Percentiles rank a stretch among this genome's conserved stretches.
phyloP scores from a whole-genome alignment of 164 flowering plant species.

The Berberis thunbergii region DNA sequence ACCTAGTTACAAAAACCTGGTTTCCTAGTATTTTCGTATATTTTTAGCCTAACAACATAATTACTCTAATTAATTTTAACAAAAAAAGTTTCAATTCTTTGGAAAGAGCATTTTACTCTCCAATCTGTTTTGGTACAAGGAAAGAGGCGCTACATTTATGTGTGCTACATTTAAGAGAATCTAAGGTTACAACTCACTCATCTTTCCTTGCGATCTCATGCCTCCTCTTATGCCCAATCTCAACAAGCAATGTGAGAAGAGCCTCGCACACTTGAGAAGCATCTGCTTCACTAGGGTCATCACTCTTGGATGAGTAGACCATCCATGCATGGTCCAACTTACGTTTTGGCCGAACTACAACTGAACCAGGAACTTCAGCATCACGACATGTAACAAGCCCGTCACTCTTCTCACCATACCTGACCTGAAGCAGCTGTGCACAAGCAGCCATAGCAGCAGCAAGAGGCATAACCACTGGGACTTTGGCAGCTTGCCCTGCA shows the following conservation, averaged over 20 bases:
- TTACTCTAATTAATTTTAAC: too few relatives aligned
- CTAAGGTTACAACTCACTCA: constrained; percentile 27
- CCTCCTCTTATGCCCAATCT: constrained; percentile 52
- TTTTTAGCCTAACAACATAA: too few relatives aligned
- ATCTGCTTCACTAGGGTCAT: constrained; percentile 59
- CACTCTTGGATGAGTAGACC: constrained; percentile 76
- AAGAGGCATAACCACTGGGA: constrained; percentile 82
- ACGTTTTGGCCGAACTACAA: constrained; percentile 66
- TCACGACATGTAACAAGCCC: constrained; percentile 95
- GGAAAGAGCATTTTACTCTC: too few relatives aligned
- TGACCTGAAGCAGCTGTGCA: constrained; percentile 70
- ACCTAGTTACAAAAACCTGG: too few relatives aligned
- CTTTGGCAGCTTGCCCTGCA: constrained; percentile 42
- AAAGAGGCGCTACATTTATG: too few relatives aligned
- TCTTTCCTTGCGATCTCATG: constrained; percentile 38
- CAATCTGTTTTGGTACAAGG: too few relatives aligned
- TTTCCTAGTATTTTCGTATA: too few relatives aligned
- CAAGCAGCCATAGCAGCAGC: constrained; percentile 96
- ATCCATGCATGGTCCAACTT: constrained; percentile 96
- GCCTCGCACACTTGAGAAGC: constrained; percentile 95
- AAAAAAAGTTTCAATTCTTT: too few relatives aligned
- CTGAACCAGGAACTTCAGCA: constrained; percentile 94
- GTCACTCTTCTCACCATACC: constrained; percentile 90
- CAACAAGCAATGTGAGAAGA: constrained; percentile 63
- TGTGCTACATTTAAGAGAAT: not conserved